Conservation (phyloP, 257 asterid genomes). For the Solanum microdontum region DNA sequence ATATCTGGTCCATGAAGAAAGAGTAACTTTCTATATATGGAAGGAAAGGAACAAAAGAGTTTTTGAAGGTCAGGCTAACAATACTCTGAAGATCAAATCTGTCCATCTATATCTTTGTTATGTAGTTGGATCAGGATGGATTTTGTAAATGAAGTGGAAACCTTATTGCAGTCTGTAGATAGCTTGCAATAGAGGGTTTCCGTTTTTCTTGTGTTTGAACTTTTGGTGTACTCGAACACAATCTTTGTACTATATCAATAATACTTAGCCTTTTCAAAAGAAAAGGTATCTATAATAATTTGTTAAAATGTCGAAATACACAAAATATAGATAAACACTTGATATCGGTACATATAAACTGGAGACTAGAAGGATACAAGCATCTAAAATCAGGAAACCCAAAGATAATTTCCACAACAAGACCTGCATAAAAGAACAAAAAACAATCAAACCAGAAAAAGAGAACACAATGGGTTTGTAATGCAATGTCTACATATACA, state of each 20-base stretch:
- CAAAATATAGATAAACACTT: background rate
- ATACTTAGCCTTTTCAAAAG: background rate
- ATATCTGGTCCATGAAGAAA: background rate
- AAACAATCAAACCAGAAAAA: background rate
- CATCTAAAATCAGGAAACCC: conserved; percentile 45
- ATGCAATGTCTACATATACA: background rate
- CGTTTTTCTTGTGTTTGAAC: background rate
- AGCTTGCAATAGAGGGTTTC: background rate
- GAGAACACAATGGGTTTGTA: background rate
- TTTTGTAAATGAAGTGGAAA: background rate
- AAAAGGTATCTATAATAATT: background rate
- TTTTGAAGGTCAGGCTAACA: background rate
- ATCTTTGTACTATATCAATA: background rate
- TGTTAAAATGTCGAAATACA: background rate
- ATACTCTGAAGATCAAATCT: background rate
- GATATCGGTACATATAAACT: background rate
- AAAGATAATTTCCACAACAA: conserved; percentile 43
- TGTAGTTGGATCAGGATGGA: background rate
- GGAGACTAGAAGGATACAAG: conserved; percentile 52
- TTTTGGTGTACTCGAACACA: background rate
- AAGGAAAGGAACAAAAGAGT: background rate
- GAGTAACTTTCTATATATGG: background rate
- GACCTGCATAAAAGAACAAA: conserved; percentile 31
- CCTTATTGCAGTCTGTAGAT: background rate
- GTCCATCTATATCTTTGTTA: background rate